phyloP scores from a whole-genome alignment of 106 monocot species.

The Allium cepa region DNA sequence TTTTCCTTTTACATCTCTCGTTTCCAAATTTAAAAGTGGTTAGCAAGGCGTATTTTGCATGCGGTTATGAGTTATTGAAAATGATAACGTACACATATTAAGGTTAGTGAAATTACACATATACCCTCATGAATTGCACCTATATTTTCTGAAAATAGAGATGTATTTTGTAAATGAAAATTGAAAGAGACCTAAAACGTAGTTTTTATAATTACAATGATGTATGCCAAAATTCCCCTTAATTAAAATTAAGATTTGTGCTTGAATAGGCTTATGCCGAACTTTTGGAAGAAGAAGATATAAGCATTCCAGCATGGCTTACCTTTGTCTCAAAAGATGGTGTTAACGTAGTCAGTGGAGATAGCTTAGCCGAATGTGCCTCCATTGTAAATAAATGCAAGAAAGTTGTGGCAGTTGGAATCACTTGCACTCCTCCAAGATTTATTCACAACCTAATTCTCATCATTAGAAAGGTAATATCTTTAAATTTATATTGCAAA shows the following conservation, averaged over 20 bases:
- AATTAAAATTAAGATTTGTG: background rate
- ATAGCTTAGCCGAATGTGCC: slow-evolving; percentile 64
- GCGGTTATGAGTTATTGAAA: too few relatives aligned
- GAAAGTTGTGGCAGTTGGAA: slow-evolving; percentile 72
- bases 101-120: too few relatives aligned
- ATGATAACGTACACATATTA: too few relatives aligned
- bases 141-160: too few relatives aligned
- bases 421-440: slow-evolving; percentile 95
- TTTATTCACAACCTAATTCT: slow-evolving; percentile 72
- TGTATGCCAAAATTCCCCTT: too few relatives aligned
- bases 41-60: too few relatives aligned
- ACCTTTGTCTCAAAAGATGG: slow-evolving; percentile 93
- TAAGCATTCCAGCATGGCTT: slow-evolving; percentile 86
- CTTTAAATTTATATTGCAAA: background rate
- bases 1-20: too few relatives aligned
- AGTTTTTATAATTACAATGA: too few relatives aligned
- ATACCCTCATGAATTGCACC: too few relatives aligned
- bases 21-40: too few relatives aligned
- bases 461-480: slow-evolving; percentile 59
- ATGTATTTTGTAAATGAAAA: too few relatives aligned
- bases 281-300: slow-evolving; percentile 73
- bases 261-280: slow-evolving; percentile 78
- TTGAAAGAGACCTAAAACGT: too few relatives aligned
- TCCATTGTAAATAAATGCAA: slow-evolving; percentile 59
- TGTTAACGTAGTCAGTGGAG: slow-evolving; percentile 82